Evolutionary conservation across 2,329 filamentous ascomycete genomes (phyloP).

Genomic region (Fusarium sp.): DNA sequence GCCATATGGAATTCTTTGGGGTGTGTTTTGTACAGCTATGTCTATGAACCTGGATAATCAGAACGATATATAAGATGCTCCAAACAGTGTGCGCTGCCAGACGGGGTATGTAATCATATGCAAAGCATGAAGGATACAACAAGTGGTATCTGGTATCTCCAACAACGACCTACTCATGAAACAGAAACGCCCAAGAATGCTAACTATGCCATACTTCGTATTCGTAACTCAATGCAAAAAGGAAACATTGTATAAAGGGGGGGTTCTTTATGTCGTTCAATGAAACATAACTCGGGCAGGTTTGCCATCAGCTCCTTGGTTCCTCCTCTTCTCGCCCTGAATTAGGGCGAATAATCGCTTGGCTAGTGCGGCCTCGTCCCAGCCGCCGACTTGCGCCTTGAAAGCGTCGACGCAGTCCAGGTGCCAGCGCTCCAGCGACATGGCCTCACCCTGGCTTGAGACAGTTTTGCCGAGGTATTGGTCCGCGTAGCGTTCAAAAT

Average conservation of each 20-base stretch:
- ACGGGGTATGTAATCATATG: slow-evolving; percentile 23
- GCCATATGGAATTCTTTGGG: too few species aligned
- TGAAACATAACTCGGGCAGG: slow-evolving; percentile 47
- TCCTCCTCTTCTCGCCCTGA: slow-evolving; percentile 58
- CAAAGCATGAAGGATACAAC: slow-evolving; percentile 28
- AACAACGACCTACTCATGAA: slow-evolving; percentile 30
- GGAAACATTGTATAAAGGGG: neutral
- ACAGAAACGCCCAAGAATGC: slow-evolving; percentile 41
- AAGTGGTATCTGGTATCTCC: slow-evolving; percentile 36
- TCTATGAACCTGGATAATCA: slow-evolving; percentile 11
- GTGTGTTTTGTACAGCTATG: slow-evolving; percentile 3
- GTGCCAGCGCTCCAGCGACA: slow-evolving; percentile 66
- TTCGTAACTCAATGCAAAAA: slow-evolving; percentile 30
- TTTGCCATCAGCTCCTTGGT: slow-evolving; percentile 15
- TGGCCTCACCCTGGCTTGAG: slow-evolving; percentile 56
- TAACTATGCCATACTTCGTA: slow-evolving; percentile 31
- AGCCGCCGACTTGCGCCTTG: slow-evolving; percentile 58
- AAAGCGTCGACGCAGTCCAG: slow-evolving; percentile 69
- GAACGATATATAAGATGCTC: slow-evolving; percentile 1
- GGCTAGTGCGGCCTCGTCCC: slow-evolving; percentile 61
- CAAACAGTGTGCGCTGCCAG: neutral
- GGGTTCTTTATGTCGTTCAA: slow-evolving; percentile 19
- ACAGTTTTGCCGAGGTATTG: slow-evolving; percentile 62
- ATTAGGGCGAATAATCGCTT: slow-evolving; percentile 66
- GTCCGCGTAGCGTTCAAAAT: slow-evolving; percentile 45